Percentiles rank a stretch among this genome's conserved stretches.
These are phyloP conservation scores for Oryza meyeriana DNA, from an alignment of 176 grass and related monocot genomes.

Conservation along the genomic window DNA sequence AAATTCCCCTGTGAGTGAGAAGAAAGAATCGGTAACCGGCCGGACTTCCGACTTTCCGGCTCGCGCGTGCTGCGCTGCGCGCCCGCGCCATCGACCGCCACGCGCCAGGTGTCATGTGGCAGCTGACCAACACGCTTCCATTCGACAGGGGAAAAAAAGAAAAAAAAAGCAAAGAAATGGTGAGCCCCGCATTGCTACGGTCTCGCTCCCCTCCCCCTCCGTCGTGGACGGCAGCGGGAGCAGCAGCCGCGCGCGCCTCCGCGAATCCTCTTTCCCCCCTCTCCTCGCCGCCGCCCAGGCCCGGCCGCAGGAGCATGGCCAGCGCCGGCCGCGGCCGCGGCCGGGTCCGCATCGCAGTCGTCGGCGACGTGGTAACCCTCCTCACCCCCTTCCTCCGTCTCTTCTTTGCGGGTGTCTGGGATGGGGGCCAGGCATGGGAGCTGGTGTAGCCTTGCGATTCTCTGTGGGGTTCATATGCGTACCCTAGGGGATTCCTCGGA, in stretches of 20 bases:
- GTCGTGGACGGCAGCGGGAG: not conserved
- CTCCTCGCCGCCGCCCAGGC: conserved; percentile 21
- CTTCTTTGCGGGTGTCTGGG: not conserved
- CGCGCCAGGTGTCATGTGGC: no score
- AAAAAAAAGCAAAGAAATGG: not conserved
- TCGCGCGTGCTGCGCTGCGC: no score
- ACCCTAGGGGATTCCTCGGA: not conserved
- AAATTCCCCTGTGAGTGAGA: no score
- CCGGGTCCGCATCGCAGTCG: conserved; percentile 67
- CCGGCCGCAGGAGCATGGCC: conserved; percentile 24
- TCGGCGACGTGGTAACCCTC: conserved; percentile 77
- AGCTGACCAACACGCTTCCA: not conserved
- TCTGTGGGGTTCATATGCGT: not conserved
- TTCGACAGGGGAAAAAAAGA: not conserved
- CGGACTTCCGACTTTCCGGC: no score
- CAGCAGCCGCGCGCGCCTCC: conserved; percentile 22
- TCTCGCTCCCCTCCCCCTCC: not conserved
- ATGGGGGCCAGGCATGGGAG: not conserved
- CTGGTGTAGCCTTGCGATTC: not conserved
- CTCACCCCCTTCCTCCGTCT: not conserved
- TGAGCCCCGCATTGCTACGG: not conserved
- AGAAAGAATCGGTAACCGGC: no score
- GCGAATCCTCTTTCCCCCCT: conserved; percentile 2
- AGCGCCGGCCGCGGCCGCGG: conserved; percentile 1
- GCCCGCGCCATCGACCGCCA: no score